Percentiles rank a stretch among this genome's conserved stretches.
phyloP scores from a whole-genome alignment of 2,329 filamentous ascomycete genomes.

The Alternaria sp. region DNA sequence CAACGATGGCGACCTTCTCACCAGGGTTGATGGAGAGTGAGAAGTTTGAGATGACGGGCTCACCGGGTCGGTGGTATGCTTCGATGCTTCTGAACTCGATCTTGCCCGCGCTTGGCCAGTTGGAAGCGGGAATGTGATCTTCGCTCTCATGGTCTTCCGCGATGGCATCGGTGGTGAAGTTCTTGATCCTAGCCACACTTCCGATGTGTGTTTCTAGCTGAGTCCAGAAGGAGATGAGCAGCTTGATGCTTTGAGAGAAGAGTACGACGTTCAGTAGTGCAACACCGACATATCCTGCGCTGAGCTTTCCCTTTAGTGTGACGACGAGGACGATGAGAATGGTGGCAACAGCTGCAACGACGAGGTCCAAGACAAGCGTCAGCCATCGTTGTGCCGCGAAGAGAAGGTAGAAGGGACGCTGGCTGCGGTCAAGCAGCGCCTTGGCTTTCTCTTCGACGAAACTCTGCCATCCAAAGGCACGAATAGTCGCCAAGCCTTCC shows the following conservation, averaged over 20 bases:
- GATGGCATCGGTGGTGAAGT: conserved; percentile 56
- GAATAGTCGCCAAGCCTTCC: conserved; percentile 57
- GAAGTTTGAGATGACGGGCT: conserved; percentile 54
- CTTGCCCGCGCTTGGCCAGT: conserved; percentile 53
- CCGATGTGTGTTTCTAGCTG: conserved; percentile 65
- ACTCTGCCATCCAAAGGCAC: conserved; percentile 58
- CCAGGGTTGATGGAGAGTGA: conserved; percentile 56
- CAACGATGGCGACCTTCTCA: conserved; percentile 60
- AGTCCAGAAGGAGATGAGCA: conserved; percentile 62
- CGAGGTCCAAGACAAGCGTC: conserved; percentile 49
- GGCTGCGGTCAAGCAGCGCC: conserved; percentile 49
- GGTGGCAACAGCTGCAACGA: conserved; percentile 50
- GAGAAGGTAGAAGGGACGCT: conserved; percentile 55
- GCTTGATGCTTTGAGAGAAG: conserved; percentile 60
- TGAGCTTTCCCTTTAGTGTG: conserved; percentile 48
- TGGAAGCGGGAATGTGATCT: conserved; percentile 45
- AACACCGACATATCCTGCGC: conserved; percentile 59
- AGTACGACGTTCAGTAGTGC: conserved; percentile 61
- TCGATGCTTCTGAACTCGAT: conserved; percentile 55
- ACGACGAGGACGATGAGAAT: conserved; percentile 46
- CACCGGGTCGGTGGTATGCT: conserved; percentile 51
- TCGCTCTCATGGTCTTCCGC: conserved; percentile 62
- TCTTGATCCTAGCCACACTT: conserved; percentile 62
- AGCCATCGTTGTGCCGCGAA: conserved; percentile 56
- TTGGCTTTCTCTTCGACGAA: conserved; percentile 49